Evolutionary conservation across 2,329 filamentous ascomycete genomes (phyloP).

Genomic region (Exophiala aquamarina): DNA sequence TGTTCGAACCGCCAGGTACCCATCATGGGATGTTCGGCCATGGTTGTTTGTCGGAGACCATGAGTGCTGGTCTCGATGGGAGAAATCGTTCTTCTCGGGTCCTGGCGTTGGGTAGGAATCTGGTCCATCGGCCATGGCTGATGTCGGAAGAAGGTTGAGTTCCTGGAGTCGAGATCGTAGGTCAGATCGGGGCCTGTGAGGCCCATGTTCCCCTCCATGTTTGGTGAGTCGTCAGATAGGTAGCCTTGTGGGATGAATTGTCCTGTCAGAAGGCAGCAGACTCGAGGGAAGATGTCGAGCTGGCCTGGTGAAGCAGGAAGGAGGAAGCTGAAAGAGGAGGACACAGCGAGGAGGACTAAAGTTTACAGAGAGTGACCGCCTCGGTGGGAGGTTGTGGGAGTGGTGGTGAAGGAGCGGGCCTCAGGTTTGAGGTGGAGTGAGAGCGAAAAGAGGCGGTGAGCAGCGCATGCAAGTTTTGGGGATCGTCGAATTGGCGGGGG

Average conservation of each 20-base stretch:
- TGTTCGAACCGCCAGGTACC: slow-evolving; percentile 48
- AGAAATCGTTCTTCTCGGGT: slow-evolving; percentile 41
- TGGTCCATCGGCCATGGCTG: slow-evolving; percentile 45
- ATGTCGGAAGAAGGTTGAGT: slow-evolving; percentile 40
- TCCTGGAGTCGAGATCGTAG: slow-evolving; percentile 49
- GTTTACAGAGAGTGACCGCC: slow-evolving; percentile 25
- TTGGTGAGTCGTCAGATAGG: slow-evolving; percentile 25
- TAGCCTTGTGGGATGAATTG: slow-evolving; percentile 15
- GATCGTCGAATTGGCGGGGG: slow-evolving; percentile 22
- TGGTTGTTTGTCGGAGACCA: slow-evolving; percentile 41
- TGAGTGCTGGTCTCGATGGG: slow-evolving; percentile 44
- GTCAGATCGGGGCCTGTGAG: slow-evolving; percentile 46
- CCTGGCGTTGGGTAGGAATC: slow-evolving; percentile 32
- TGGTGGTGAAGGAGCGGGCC: slow-evolving; percentile 16
- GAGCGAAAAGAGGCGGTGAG: slow-evolving; percentile 25
- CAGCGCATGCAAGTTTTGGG: slow-evolving; percentile 19
- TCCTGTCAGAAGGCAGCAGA: slow-evolving; percentile 21
- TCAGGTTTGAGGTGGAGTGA: slow-evolving; percentile 17
- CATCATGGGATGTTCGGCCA: slow-evolving; percentile 46
- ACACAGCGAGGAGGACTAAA: slow-evolving; percentile 16
- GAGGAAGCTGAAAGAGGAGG: slow-evolving; percentile 18
- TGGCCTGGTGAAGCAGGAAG: slow-evolving; percentile 25
- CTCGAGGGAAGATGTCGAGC: slow-evolving; percentile 18
- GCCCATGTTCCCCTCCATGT: slow-evolving; percentile 46
- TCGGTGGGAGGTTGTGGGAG: slow-evolving; percentile 22